Conservation (phyloP, 2,329 filamentous ascomycete genomes). For the Myriosclerotinia curreyana region DNA sequence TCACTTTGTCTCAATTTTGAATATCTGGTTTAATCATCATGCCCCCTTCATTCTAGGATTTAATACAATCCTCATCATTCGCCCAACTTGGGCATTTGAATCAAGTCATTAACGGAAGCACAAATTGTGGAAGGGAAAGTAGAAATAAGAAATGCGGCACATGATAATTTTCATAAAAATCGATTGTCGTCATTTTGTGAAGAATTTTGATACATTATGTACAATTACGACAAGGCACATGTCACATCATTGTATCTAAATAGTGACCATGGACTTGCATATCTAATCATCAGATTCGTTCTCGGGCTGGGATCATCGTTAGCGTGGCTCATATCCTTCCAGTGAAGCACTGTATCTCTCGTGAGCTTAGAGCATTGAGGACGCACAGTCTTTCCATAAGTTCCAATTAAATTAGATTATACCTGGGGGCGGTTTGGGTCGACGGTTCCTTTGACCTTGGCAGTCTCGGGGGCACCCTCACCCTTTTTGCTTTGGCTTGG, state of each 20-base stretch:
- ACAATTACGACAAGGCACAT: slow-evolving; percentile 22
- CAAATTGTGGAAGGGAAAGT: slow-evolving; percentile 4
- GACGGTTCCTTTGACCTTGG: slow-evolving; percentile 52
- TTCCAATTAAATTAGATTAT: slow-evolving; percentile 26
- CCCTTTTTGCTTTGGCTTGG: slow-evolving; percentile 53
- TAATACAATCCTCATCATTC: background rate
- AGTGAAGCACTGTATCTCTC: slow-evolving; percentile 25
- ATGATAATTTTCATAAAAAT: background rate
- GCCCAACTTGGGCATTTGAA: background rate
- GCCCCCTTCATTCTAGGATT: background rate
- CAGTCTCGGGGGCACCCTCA: slow-evolving; percentile 54
- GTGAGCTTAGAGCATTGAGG: slow-evolving; percentile 13
- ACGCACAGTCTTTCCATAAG: slow-evolving; percentile 6
- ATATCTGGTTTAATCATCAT: background rate
- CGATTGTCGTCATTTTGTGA: background rate
- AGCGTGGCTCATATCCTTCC: slow-evolving; percentile 26
- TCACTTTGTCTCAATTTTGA: too few species aligned
- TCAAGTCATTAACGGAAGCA: background rate
- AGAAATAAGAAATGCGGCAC: background rate
- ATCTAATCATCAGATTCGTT: slow-evolving; percentile 19
- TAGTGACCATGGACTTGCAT: slow-evolving; percentile 12
- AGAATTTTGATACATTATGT: slow-evolving; percentile 25
- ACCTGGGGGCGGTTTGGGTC: slow-evolving; percentile 37
- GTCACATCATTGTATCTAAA: slow-evolving; percentile 10
- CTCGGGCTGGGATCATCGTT: slow-evolving; percentile 26